Percentiles rank a stretch among this genome's conserved stretches.
These are phyloP conservation scores for Neonectria faginata DNA, from an alignment of 2,329 filamentous ascomycete species.

Conservation along the genomic window DNA sequence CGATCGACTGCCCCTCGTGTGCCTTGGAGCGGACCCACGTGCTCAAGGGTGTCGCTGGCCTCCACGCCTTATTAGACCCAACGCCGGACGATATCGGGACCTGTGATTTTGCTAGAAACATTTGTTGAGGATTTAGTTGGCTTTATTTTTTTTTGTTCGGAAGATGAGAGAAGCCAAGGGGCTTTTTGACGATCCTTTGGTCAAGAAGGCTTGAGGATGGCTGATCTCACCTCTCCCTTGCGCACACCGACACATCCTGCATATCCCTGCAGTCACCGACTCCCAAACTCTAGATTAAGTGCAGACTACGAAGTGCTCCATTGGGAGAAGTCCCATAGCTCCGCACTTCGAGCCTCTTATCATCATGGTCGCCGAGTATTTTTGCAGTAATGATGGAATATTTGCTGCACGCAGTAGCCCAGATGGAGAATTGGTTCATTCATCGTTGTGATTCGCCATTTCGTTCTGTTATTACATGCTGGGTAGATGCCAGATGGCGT, in stretches of 20 bases:
- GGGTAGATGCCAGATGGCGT: not conserved
- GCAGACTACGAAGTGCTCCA: not conserved
- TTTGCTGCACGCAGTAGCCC: not conserved
- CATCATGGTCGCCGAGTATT: not conserved
- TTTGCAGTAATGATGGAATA: not conserved
- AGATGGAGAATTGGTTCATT: not conserved
- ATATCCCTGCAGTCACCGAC: not conserved
- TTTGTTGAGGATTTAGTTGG: conserved; percentile 21
- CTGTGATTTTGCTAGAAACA: not conserved
- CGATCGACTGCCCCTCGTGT: conserved; percentile 7
- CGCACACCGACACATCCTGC: not conserved
- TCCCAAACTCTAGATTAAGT: not conserved
- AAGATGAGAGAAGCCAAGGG: conserved; percentile 6
- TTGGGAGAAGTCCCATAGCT: not conserved
- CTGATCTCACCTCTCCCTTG: not conserved
- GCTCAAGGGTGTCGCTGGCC: conserved; percentile 13
- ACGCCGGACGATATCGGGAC: conserved; percentile 23
- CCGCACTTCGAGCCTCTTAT: not conserved
- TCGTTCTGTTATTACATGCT: not conserved
- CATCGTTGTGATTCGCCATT: not conserved
- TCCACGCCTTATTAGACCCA: not conserved
- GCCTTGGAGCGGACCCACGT: conserved; percentile 16
- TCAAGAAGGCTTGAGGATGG: not conserved
- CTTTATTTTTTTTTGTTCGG: not conserved
- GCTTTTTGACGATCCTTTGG: not conserved